phyloP scores from a whole-genome alignment of 73 alveolate species.

The Paramecium sexaurelia region DNA sequence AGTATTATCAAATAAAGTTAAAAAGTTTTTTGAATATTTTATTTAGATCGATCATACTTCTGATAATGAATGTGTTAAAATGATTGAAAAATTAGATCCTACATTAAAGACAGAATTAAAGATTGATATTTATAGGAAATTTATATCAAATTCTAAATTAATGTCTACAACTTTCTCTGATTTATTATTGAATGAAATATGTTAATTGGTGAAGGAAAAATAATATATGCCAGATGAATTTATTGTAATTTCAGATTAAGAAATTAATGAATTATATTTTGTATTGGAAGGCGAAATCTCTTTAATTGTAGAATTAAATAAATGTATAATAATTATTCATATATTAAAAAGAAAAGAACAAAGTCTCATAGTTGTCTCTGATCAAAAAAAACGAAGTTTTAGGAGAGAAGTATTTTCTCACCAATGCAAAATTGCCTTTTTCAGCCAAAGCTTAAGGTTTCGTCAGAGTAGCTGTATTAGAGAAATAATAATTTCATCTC shows the following conservation, averaged over 20 bases:
- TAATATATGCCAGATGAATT: constrained; percentile 53
- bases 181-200: constrained; percentile 15
- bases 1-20: constrained; percentile 23
- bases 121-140: constrained; percentile 30
- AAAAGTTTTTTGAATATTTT: constrained; percentile 60
- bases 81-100: constrained; percentile 36
- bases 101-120: constrained; percentile 49
- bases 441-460: constrained; percentile 23
- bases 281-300: constrained; percentile 56
- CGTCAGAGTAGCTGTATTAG: constrained; percentile 6
- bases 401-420: constrained; percentile 40
- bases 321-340: not conserved
- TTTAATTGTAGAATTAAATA: not conserved
- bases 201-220: constrained; percentile 8
- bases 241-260: not conserved
- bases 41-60: constrained; percentile 51
- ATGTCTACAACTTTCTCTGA: constrained; percentile 44
- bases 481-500: not conserved
- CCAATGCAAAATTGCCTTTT: constrained; percentile 1
- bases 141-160: constrained; percentile 30
- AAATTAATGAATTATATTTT: constrained; percentile 42
- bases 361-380: not conserved
- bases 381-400: constrained; percentile 22
- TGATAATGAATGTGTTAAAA: constrained; percentile 12
- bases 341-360: not conserved